Conservation (phyloP, 75 land plant genomes). For the Cupressus sempervirens region DNA sequence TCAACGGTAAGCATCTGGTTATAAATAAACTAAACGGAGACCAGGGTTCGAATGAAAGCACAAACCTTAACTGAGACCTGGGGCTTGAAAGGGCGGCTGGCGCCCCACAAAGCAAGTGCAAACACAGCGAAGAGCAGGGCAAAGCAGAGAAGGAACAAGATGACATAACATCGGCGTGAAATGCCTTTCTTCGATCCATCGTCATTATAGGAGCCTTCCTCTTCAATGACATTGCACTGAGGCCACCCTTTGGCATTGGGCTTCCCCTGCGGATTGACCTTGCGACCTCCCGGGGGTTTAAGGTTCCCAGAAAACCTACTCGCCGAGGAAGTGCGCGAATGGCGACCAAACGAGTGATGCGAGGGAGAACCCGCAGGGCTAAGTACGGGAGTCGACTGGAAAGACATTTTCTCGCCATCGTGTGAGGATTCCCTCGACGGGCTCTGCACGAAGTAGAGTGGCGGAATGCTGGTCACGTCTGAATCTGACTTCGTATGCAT, state of each 20-base stretch:
- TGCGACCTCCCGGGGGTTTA: conserved; percentile 35
- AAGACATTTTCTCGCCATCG: conserved; percentile 63
- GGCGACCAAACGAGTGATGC: conserved; percentile 55
- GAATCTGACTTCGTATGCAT: conserved; percentile 72
- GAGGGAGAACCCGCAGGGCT: conserved; percentile 71
- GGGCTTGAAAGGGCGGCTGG: conserved; percentile 49
- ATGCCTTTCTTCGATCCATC: conserved; percentile 26
- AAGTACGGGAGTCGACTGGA: conserved; percentile 48
- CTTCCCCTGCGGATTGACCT: conserved; percentile 18
- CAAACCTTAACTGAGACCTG: conserved; percentile 59
- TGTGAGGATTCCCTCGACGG: conserved; percentile 69
- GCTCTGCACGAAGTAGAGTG: conserved; percentile 59
- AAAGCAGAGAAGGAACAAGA: conserved; percentile 42
- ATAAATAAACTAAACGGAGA: background rate
- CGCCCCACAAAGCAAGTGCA: conserved; percentile 68
- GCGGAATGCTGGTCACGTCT: conserved; percentile 61
- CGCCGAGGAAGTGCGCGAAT: conserved; percentile 56
- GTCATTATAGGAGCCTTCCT: conserved; percentile 52
- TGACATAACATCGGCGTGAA: conserved; percentile 29
- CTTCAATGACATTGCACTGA: conserved; percentile 53
- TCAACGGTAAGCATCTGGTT: background rate
- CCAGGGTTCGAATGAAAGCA: background rate
- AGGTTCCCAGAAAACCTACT: conserved; percentile 59
- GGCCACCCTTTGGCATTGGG: conserved; percentile 63
- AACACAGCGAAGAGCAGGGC: conserved; percentile 50